phyloP scores from a whole-genome alignment of 2,329 filamentous ascomycete species.

The Sporothrix inflata region DNA sequence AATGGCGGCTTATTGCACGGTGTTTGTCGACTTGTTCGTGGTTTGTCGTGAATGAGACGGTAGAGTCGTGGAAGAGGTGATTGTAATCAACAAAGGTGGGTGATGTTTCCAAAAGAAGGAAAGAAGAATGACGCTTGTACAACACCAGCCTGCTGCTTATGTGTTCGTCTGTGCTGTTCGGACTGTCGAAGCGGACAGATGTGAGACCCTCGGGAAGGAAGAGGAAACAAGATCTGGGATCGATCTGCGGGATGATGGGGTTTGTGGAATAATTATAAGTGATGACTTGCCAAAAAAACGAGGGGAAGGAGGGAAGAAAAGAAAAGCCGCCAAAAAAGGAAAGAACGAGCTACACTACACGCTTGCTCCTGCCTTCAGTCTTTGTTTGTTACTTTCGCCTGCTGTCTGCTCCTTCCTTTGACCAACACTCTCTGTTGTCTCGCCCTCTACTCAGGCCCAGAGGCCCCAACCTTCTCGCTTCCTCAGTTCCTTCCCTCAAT shows the following conservation, averaged over 20 bases:
- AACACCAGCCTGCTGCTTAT: slow-evolving; percentile 9
- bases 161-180: background rate
- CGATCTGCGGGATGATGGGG: background rate
- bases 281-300: background rate
- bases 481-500: too few species aligned
- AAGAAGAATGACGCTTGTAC: background rate
- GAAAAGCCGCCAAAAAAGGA: background rate
- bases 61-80: background rate
- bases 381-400: background rate
- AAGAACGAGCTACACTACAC: background rate
- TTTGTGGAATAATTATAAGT: background rate
- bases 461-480: background rate
- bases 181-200: background rate
- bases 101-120: background rate
- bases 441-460: background rate
- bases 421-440: background rate
- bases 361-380: background rate
- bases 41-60: background rate
- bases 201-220: slow-evolving; percentile 15
- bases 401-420: background rate
- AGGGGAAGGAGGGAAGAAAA: background rate
- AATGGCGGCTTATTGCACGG: background rate
- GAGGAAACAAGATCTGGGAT: slow-evolving; percentile 3
- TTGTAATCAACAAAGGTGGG: slow-evolving; percentile 7
- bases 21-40: background rate